Evolutionary conservation across 148 eudicot genomes (phyloP).

Genomic region (Fagopyrum esculentum): DNA sequence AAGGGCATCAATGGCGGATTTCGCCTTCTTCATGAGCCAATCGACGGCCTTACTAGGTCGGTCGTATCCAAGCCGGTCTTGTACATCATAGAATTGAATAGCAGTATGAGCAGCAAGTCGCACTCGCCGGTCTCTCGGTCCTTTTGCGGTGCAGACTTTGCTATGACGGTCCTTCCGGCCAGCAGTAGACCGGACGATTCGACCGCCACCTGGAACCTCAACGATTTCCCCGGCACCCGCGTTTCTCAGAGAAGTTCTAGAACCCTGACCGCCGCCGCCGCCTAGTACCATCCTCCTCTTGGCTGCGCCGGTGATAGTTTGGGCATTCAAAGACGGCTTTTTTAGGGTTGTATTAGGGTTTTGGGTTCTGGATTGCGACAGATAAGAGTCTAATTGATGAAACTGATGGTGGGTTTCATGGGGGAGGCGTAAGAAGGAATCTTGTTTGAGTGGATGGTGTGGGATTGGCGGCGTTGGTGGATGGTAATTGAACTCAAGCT

Average conservation of each 20-base stretch:
- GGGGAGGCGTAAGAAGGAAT: not conserved
- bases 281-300: not conserved
- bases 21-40: constrained; percentile 43
- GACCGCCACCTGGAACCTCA: constrained; percentile 85
- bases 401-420: not conserved
- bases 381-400: constrained; percentile 1
- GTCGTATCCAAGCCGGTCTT: constrained; percentile 17
- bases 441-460: not conserved
- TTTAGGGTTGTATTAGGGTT: constrained; percentile 5
- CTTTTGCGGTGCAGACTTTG: constrained; percentile 86
- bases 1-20: constrained; percentile 11
- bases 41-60: constrained; percentile 18
- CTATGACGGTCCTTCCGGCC: constrained; percentile 86
- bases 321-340: constrained; percentile 9
- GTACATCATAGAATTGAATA: constrained; percentile 17
- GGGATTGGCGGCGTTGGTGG: constrained; percentile 11
- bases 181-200: constrained; percentile 77
- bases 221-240: constrained; percentile 65
- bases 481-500: not conserved
- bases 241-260: constrained; percentile 40
- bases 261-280: constrained; percentile 13
- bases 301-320: not conserved
- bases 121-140: constrained; percentile 50
- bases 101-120: constrained; percentile 16
- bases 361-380: not conserved